A percentile compares a stretch with the other conserved stretches of the same genome.
Evolutionary conservation across 306 rosid species (phyloP).

Genomic region (Cucurbita pepo): DNA sequence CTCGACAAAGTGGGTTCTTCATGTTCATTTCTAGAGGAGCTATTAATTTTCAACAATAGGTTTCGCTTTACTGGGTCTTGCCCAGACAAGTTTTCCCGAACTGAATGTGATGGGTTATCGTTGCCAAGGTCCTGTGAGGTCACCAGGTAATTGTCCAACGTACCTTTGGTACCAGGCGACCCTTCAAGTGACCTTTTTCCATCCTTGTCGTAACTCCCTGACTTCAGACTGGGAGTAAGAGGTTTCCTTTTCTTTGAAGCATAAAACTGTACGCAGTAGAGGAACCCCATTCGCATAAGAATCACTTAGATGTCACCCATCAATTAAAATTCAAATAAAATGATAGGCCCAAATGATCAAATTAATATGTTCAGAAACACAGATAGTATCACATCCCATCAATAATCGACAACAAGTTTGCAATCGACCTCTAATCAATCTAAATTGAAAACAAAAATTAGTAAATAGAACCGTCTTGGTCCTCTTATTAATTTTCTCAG

Average conservation of each 20-base stretch:
- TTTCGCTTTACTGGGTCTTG: background rate
- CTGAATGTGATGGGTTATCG: slow-evolving; percentile 14
- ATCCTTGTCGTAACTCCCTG: slow-evolving; percentile 36
- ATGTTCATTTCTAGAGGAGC: slow-evolving; percentile 22
- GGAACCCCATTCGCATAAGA: background rate
- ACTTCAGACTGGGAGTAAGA: slow-evolving; percentile 34
- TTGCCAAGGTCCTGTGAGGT: slow-evolving; percentile 29
- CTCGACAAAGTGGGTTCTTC: slow-evolving; percentile 11
- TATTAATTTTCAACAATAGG: slow-evolving; percentile 17
- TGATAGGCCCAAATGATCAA: background rate
- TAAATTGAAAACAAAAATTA: background rate
- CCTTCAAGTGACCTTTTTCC: slow-evolving; percentile 25
- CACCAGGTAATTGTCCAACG: slow-evolving; percentile 46
- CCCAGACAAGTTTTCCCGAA: slow-evolving; percentile 36
- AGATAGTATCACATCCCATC: background rate
- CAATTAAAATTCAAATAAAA: background rate
- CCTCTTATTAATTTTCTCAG: background rate
- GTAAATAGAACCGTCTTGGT: background rate
- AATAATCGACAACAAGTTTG: background rate
- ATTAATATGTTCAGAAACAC: background rate
- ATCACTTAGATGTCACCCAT: background rate
- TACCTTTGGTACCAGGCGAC: slow-evolving; percentile 60
- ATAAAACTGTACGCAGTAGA: slow-evolving; percentile 40
- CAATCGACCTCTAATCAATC: background rate
- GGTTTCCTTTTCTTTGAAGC: slow-evolving; percentile 72